These are phyloP conservation scores for Boletus rubescentipes DNA, from an alignment of 768 basidiomycete genomes.

Conservation along the genomic window DNA sequence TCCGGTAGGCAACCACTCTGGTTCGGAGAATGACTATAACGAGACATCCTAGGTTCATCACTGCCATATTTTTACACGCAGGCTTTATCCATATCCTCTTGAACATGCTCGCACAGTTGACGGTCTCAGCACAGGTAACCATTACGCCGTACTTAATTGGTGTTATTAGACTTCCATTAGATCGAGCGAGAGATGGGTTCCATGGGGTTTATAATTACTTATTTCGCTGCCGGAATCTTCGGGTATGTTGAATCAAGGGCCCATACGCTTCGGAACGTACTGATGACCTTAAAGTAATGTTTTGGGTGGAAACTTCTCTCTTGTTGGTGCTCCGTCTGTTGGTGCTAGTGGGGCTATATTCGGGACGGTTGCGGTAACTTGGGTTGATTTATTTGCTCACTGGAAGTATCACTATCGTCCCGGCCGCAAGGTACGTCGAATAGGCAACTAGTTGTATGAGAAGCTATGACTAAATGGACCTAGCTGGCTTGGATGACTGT, in stretches of 20 bases:
- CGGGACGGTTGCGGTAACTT: conserved; percentile 78
- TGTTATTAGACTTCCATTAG: conserved; percentile 35
- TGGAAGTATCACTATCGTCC: conserved; percentile 90
- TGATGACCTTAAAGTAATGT: conserved; percentile 54
- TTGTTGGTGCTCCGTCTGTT: conserved; percentile 84
- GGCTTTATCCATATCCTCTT: conserved; percentile 91
- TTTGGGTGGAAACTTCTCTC: conserved; percentile 89
- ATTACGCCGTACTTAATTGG: background rate
- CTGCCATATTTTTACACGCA: conserved; percentile 89
- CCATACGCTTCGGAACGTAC: background rate
- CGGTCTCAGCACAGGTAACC: conserved; percentile 71
- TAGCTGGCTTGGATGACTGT: conserved; percentile 83
- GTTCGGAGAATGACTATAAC: conserved; percentile 47
- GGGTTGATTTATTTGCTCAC: conserved; percentile 89
- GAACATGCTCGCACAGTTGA: conserved; percentile 88
- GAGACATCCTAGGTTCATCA: conserved; percentile 61
- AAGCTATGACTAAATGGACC: background rate
- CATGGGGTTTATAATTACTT: conserved; percentile 77
- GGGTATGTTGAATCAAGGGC: conserved; percentile 47
- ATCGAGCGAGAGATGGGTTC: conserved; percentile 94
- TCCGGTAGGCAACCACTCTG: conserved; percentile 38
- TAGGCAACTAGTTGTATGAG: background rate
- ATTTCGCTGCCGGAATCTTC: conserved; percentile 90
- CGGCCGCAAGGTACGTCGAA: conserved; percentile 59
- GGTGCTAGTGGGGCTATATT: conserved; percentile 95